phyloP scores from a whole-genome alignment of 2,329 filamentous ascomycete species.

The Hypoxylon sp. region DNA sequence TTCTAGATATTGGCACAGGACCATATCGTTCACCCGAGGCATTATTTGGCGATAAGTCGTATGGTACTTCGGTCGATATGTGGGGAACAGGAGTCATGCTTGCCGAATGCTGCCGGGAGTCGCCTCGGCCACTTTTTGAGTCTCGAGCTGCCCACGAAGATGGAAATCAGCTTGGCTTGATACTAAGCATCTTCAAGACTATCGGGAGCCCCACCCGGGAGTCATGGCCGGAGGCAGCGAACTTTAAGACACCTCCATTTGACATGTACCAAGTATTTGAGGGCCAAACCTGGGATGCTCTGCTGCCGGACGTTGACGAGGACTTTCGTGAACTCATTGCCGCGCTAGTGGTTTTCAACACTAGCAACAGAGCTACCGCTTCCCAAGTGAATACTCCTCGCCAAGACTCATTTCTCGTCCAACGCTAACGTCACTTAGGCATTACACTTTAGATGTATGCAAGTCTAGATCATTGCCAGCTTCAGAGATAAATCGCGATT shows the following conservation, averaged over 20 bases:
- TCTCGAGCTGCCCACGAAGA: slow-evolving; percentile 80
- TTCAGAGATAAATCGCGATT: background rate
- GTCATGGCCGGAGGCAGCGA: slow-evolving; percentile 84
- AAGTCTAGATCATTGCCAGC: slow-evolving; percentile 2
- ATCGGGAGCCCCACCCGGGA: slow-evolving; percentile 86
- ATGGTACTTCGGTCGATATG: slow-evolving; percentile 82
- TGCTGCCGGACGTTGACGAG: slow-evolving; percentile 74
- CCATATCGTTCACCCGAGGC: slow-evolving; percentile 92
- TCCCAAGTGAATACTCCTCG: slow-evolving; percentile 61
- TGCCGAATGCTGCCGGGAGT: slow-evolving; percentile 76
- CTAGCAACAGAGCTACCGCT: slow-evolving; percentile 75
- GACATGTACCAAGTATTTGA: slow-evolving; percentile 88
- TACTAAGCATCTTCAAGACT: slow-evolving; percentile 92
- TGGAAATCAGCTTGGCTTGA: slow-evolving; percentile 91
- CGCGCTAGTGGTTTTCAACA: slow-evolving; percentile 80
- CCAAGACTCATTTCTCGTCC: background rate
- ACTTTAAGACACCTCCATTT: slow-evolving; percentile 83
- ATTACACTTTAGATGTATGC: slow-evolving; percentile 41
- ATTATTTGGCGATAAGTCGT: slow-evolving; percentile 84
- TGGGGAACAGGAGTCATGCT: slow-evolving; percentile 91
- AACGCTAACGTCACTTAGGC: slow-evolving; percentile 35
- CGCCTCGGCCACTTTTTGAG: slow-evolving; percentile 80
- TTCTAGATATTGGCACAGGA: slow-evolving; percentile 94
- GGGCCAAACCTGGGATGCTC: slow-evolving; percentile 74
- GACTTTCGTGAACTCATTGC: slow-evolving; percentile 76